phyloP scores from a whole-genome alignment of 495 filamentous ascomycete species.

The Aspergillus cristatus region DNA sequence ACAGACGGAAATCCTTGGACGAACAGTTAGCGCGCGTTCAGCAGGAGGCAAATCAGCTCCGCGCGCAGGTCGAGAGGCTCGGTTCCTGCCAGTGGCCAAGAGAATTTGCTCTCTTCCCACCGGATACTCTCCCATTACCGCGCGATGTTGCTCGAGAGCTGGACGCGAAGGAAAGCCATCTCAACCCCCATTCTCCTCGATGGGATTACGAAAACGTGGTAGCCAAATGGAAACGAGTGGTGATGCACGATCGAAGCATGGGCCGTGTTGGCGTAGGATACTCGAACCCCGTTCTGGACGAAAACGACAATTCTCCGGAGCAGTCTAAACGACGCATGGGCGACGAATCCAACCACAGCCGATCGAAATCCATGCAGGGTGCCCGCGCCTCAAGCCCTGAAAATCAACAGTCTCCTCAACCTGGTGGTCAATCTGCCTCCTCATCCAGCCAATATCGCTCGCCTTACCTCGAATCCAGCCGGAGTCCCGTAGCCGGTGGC shows the following conservation, averaged over 20 bases:
- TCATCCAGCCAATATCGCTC: conserved; percentile 25
- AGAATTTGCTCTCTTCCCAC: conserved; percentile 59
- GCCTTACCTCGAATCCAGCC: conserved; percentile 22
- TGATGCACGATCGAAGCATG: conserved; percentile 42
- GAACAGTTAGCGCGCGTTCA: conserved; percentile 51
- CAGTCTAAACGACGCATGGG: conserved; percentile 13
- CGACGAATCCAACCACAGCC: conserved; percentile 19
- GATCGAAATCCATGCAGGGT: conserved; percentile 21
- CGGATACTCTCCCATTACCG: conserved; percentile 52
- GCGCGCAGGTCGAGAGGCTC: conserved; percentile 57
- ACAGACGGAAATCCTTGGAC: conserved; percentile 54
- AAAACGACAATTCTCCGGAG: background rate
- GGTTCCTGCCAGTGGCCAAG: conserved; percentile 59
- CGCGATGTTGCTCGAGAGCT: conserved; percentile 36
- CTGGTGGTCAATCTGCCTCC: conserved; percentile 12
- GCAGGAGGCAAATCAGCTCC: conserved; percentile 66
- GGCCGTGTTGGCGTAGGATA: conserved; percentile 31
- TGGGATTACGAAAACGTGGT: conserved; percentile 51
- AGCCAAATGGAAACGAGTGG: conserved; percentile 47
- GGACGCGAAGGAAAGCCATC: conserved; percentile 26
- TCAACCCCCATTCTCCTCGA: conserved; percentile 26
- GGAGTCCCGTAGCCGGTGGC: conserved; percentile 12
- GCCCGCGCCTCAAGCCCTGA: conserved; percentile 24
- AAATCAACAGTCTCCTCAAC: conserved; percentile 12
- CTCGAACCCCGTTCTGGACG: conserved; percentile 12